phyloP scores from a whole-genome alignment of 495 filamentous ascomycete genomes.

The Penicillium simplicissimum region DNA sequence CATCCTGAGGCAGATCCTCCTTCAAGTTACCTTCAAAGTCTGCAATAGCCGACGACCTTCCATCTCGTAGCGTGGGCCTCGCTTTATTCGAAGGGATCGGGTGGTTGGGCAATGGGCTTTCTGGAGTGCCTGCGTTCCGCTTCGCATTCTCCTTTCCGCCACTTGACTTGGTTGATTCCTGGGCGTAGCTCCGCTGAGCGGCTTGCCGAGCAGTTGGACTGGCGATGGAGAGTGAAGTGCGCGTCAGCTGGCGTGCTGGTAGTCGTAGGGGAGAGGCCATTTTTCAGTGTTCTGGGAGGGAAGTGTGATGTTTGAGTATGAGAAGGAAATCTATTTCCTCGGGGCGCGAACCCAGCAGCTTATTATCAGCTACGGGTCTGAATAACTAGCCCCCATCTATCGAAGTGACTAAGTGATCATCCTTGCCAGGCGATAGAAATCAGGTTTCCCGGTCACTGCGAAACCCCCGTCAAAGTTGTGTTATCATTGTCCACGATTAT shows the following conservation, averaged over 20 bases:
- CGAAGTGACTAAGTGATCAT: background rate
- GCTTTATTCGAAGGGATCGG: conserved; percentile 43
- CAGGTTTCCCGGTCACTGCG: conserved; percentile 7
- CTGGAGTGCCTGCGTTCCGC: background rate
- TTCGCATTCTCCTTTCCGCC: background rate
- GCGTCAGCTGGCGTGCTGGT: conserved; percentile 5
- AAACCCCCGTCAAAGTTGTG: background rate
- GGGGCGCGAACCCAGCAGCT: background rate
- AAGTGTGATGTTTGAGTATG: background rate
- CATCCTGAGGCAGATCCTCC: conserved; percentile 38
- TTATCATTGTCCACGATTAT: conserved; percentile 3
- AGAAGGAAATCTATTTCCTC: background rate
- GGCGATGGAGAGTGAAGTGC: background rate
- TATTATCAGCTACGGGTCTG: background rate
- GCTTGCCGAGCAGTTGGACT: background rate
- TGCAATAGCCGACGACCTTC: conserved; percentile 32
- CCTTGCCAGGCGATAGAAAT: conserved; percentile 5
- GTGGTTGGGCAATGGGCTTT: conserved; percentile 10
- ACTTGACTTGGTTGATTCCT: background rate
- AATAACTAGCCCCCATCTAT: too few relatives aligned
- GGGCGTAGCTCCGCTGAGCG: conserved; percentile 10
- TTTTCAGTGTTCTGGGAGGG: background rate
- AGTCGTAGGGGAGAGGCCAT: conserved; percentile 17
- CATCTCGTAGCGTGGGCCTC: conserved; percentile 37
- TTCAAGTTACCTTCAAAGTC: conserved; percentile 32